A percentile compares a stretch with the other conserved stretches of the same genome.
Conservation (phyloP, 805 yeast genomes). For the Kluyveromyces aestuarii region DNA sequence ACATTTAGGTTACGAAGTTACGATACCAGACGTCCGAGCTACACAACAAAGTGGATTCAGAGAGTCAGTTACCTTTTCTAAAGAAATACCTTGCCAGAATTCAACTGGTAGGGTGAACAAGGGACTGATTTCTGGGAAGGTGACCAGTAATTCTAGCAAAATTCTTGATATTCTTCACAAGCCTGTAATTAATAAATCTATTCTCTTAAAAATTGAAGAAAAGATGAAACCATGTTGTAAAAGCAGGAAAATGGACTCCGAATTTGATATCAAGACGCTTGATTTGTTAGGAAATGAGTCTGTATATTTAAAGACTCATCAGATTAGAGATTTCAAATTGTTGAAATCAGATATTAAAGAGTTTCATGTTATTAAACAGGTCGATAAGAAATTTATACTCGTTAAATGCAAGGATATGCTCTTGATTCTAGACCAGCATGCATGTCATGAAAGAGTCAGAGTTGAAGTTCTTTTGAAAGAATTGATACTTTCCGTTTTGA, state of each 20-base stretch:
- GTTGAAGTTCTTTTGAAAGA: constrained; percentile 43
- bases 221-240: neutral
- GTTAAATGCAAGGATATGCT: constrained; percentile 23
- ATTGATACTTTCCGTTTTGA: constrained; percentile 25
- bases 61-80: neutral
- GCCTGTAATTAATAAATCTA: neutral
- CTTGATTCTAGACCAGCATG: constrained; percentile 69
- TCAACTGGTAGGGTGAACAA: neutral
- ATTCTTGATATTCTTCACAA: neutral
- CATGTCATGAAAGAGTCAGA: constrained; percentile 66
- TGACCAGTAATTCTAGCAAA: neutral
- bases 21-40: neutral
- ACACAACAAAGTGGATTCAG: neutral
- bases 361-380: constrained; percentile 42
- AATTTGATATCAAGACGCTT: neutral
- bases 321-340: constrained; percentile 4
- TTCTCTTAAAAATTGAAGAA: neutral
- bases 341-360: constrained; percentile 13
- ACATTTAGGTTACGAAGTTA: constrained; percentile 12
- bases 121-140: neutral
- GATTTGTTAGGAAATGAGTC: constrained; percentile 1
- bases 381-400: constrained; percentile 58
- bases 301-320: neutral
- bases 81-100: neutral
- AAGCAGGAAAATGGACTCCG: neutral